phyloP scores from a whole-genome alignment of 225 moss, liverwort and hornwort genomes.

The Ulota crispa region DNA sequence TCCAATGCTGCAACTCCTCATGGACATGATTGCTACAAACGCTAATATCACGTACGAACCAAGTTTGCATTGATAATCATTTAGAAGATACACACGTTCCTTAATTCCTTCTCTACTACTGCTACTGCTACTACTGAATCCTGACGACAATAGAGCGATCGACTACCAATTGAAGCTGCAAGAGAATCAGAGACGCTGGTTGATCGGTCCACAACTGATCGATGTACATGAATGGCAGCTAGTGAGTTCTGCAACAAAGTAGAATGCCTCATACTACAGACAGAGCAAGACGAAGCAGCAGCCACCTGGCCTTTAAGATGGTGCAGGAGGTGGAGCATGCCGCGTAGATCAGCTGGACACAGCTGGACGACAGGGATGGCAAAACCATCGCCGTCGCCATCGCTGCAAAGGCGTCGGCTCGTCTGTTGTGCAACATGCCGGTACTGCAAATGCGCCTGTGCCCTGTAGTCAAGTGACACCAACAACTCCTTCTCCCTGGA shows the following conservation, averaged over 20 bases:
- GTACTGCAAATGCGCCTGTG: neutral
- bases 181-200: neutral
- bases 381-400: conserved; percentile 19
- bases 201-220: neutral
- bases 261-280: neutral
- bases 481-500: neutral
- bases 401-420: conserved; percentile 23
- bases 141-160: neutral
- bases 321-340: neutral
- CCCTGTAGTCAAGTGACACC: neutral
- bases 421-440: neutral
- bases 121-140: neutral
- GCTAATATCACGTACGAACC: neutral
- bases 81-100: neutral
- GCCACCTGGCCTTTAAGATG: neutral
- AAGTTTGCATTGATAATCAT: neutral
- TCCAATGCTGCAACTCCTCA: neutral
- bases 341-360: conserved; percentile 24
- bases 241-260: neutral
- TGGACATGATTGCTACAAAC: neutral
- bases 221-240: neutral
- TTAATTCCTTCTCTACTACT: neutral
- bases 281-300: neutral
- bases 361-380: conserved; percentile 20
- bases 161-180: neutral